Conservation (phyloP, 345 rosid species). For the Nasturtium officinale region DNA sequence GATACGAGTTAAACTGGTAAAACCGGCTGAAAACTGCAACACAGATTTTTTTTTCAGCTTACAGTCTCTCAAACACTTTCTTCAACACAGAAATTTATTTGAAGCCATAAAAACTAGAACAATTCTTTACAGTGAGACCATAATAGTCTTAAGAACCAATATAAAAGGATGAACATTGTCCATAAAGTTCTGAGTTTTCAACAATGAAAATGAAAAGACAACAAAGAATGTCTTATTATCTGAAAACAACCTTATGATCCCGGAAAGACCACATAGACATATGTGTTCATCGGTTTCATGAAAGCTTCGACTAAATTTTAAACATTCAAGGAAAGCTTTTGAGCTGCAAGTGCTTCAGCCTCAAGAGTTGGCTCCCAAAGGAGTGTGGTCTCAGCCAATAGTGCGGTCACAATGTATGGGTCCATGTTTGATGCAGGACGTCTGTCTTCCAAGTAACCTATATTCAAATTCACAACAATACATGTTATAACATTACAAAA, state of each 20-base stretch:
- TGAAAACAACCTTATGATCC: conserved; percentile 30
- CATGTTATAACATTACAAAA: neutral
- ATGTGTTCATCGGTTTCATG: conserved; percentile 15
- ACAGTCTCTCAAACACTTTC: neutral
- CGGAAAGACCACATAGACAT: neutral
- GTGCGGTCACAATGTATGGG: conserved; percentile 71
- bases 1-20: too few species aligned
- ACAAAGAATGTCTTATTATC: conserved; percentile 25
- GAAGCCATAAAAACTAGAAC: neutral
- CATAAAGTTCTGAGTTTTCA: conserved; percentile 22
- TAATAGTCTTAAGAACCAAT: conserved; percentile 10
- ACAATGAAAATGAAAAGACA: conserved; percentile 27
- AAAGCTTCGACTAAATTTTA: conserved; percentile 38
- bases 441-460: conserved; percentile 88
- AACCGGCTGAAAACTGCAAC: neutral
- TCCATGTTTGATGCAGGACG: conserved; percentile 98
- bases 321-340: conserved; percentile 74
- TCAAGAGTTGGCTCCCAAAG: conserved; percentile 82
- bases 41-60: neutral
- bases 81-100: neutral
- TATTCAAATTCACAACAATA: conserved; percentile 17
- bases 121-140: conserved; percentile 2
- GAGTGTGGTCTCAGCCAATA: conserved; percentile 77
- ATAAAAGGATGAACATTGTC: conserved; percentile 25
- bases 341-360: conserved; percentile 86